These are phyloP conservation scores for Cyamopsis tetragonoloba DNA, from an alignment of 306 rosid species.

Conservation along the genomic window DNA sequence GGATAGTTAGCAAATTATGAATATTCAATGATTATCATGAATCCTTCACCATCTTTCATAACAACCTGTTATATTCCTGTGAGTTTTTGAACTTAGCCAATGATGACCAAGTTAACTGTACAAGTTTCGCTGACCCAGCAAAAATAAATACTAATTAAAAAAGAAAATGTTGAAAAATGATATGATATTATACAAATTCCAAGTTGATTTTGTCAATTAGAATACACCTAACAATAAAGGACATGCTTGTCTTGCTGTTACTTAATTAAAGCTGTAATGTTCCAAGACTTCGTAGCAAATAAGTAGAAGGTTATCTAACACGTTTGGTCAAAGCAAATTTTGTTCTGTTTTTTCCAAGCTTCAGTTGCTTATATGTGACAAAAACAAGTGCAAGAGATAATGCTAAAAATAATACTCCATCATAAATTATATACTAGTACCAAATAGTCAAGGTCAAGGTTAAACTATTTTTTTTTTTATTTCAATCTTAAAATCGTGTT, in stretches of 20 bases:
- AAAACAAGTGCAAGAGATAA: neutral
- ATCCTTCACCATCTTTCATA: neutral
- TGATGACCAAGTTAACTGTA: conserved; percentile 9
- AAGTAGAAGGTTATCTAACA: conserved; percentile 6
- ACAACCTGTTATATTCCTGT: conserved; percentile 19
- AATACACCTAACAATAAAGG: neutral
- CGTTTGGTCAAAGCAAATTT: conserved; percentile 1
- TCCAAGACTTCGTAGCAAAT: conserved; percentile 24
- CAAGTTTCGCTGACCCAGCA: conserved; percentile 15
- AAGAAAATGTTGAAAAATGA: neutral
- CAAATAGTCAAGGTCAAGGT: neutral
- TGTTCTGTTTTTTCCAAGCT: too few species aligned
- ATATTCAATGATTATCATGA: neutral
- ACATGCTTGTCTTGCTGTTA: conserved; percentile 22
- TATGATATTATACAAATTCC: neutral
- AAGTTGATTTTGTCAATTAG: conserved; percentile 27
- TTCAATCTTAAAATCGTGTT: too few species aligned
- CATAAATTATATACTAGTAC: too few species aligned
- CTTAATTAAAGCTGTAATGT: conserved; percentile 24
- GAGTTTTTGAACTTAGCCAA: neutral
- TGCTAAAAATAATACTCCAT: neutral
- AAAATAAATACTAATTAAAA: neutral
- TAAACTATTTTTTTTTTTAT: too few species aligned
- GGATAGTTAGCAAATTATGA: conserved; percentile 15
- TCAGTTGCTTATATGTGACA: conserved; percentile 1